Percentiles rank a stretch among this genome's conserved stretches.
phyloP scores from a whole-genome alignment of 192 early-diverging fungal species.

The Podila clonocystis region DNA sequence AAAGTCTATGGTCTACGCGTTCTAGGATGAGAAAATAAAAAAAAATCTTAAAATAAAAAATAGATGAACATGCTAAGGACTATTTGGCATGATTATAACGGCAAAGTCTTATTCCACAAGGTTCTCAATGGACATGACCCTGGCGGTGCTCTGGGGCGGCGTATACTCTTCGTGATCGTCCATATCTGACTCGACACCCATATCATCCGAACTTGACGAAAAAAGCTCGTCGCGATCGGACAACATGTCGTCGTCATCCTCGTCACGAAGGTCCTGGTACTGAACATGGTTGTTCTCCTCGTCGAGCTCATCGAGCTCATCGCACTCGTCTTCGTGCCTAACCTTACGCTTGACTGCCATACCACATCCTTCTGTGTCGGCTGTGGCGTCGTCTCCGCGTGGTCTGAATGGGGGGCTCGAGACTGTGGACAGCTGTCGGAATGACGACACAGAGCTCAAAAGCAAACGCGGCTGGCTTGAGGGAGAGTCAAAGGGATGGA shows the following conservation, averaged over 20 bases:
- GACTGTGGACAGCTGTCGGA: not conserved
- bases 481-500: not conserved
- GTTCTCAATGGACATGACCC: slow-evolving; percentile 48
- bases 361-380: not conserved
- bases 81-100: not conserved
- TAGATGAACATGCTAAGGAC: not conserved
- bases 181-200: not conserved
- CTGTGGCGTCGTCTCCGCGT: not conserved
- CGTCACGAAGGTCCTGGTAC: not conserved
- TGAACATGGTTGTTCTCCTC: slow-evolving; percentile 6
- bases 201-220: not conserved
- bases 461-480: not conserved
- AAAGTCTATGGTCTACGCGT: not conserved
- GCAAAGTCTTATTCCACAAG: slow-evolving; percentile 13
- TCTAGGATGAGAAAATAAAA: not conserved
- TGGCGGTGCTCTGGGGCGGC: slow-evolving; percentile 1
- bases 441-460: not conserved
- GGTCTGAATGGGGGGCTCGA: not conserved
- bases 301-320: not conserved
- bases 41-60: not conserved
- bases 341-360: slow-evolving; percentile 17
- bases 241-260: slow-evolving; percentile 2
- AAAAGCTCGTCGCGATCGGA: not conserved
- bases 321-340: slow-evolving; percentile 20
- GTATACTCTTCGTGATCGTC: not conserved